Percentiles rank a stretch among this genome's conserved stretches.
phyloP scores from a whole-genome alignment of 179 eudicot genomes.

The Beta macrorhiza region DNA sequence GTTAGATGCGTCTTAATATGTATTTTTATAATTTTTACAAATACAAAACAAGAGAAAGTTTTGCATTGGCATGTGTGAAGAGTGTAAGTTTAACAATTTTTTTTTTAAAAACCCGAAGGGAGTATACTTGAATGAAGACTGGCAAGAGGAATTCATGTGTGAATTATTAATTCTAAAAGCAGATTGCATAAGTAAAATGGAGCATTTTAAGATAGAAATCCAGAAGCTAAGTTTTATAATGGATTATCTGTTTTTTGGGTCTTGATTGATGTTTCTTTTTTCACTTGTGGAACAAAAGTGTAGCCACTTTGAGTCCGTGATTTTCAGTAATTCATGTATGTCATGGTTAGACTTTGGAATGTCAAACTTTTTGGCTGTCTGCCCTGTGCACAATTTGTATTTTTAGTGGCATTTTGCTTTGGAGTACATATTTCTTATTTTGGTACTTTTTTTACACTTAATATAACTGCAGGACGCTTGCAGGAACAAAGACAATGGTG shows the following conservation, averaged over 20 bases:
- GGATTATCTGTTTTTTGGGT: too few species aligned
- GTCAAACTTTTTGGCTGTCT: neutral
- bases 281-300: neutral
- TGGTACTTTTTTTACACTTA: neutral
- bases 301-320: neutral
- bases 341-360: neutral
- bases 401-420: neutral
- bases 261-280: neutral
- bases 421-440: neutral
- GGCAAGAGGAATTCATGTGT: neutral
- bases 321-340: neutral
- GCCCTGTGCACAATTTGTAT: neutral
- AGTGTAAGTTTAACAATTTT: too few species aligned
- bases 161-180: neutral
- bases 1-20: too few species aligned
- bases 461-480: slow-evolving; percentile 3
- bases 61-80: too few species aligned
- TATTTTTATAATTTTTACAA: too few species aligned
- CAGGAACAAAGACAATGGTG: slow-evolving; percentile 44
- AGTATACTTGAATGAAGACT: neutral
- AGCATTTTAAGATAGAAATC: neutral
- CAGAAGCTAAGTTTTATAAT: neutral
- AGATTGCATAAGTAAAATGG: neutral
- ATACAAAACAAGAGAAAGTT: too few species aligned
- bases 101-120: too few species aligned